Conservation (phyloP, 306 rosid genomes). For the Dicorynia guianensis region DNA sequence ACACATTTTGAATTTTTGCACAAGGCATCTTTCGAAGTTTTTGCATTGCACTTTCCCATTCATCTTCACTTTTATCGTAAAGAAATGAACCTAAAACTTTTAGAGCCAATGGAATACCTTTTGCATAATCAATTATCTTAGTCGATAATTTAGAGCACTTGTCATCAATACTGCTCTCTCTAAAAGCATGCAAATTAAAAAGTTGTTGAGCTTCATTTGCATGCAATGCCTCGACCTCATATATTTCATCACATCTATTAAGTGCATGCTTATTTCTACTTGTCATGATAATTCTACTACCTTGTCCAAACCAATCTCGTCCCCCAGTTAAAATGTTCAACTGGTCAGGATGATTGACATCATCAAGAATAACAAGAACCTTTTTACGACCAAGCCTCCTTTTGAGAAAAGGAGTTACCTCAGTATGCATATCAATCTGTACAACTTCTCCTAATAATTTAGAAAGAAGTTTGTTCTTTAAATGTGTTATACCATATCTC, state of each 20-base stretch:
- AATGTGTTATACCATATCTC: no score
- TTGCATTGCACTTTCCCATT: constrained; percentile 43
- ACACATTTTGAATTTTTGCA: constrained; percentile 24
- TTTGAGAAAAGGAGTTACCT: no score
- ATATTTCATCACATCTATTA: constrained; percentile 11
- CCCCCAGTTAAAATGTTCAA: no score
- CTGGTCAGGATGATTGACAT: no score
- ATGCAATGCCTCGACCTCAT: constrained; percentile 34
- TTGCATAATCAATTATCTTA: constrained; percentile 33
- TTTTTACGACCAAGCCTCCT: no score
- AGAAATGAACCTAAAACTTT: constrained; percentile 46
- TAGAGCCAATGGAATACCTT: constrained; percentile 46
- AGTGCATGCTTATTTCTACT: constrained; percentile 41
- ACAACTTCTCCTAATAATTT: no score
- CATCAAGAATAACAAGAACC: no score
- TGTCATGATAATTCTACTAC: constrained; percentile 50
- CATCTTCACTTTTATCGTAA: constrained; percentile 14
- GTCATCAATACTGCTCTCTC: not conserved
- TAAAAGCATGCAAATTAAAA: constrained; percentile 43
- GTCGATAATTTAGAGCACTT: constrained; percentile 36
- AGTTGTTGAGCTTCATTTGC: constrained; percentile 15
- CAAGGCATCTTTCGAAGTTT: constrained; percentile 38
- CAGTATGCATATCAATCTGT: no score
- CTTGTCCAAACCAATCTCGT: constrained; percentile 27
- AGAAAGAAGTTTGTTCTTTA: no score